Evolutionary conservation across 768 basidiomycete genomes (phyloP), one percentile per base, ranked within the genome.

Genomic region (Favolaschia claudopus): DNA sequence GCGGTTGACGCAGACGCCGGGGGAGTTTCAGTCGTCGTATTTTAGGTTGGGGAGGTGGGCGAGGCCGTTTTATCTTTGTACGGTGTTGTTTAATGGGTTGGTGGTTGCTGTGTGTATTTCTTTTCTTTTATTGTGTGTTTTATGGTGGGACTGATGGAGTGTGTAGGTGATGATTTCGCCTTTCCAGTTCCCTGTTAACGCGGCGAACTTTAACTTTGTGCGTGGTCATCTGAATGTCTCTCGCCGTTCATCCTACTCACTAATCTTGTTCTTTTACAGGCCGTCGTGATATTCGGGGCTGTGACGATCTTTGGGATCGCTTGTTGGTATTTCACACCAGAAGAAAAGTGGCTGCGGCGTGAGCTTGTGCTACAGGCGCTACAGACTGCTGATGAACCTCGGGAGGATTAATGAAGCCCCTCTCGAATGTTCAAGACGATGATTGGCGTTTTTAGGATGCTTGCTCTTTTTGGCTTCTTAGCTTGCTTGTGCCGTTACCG

Each of bases 131-230:
- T 25, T 24, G 33, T 9, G 28, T 28, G 53, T 43, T 60, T 64
- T 29, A 67, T 38, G 28, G 28, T 58, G n/a, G n/a, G n/a, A n/a
- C 46, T 47, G 1, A 60, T n/a, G 0, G 19, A 5, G 39, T 20
- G 45, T 44, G 19, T 60, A 92, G 92, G 88, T 91, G 62, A 86
- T 89, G 79, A 79, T 92, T 51, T 95, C 94, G 24, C 95, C 95
- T 1, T 96, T 94, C 79, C 85, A 79, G 72, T 96, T 92, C 79
- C 95, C 95, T 1, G 89, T 93, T 27, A 86, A 79, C 10, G 81
- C 89, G 0, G 73, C 84, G 58, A 89, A 82, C 2, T 93, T 96
- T 80, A 96, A 96, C 74, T 96, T 93, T 68, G 92, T 93, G 60
- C 74, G 89, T 82, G 2, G 5, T 34, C 45, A 19, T 19, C 28